A percentile compares a stretch with the other conserved stretches of the same genome.
Evolutionary conservation across 2,329 filamentous ascomycete species (phyloP).

Genomic region (Botrytis sinoallii): DNA sequence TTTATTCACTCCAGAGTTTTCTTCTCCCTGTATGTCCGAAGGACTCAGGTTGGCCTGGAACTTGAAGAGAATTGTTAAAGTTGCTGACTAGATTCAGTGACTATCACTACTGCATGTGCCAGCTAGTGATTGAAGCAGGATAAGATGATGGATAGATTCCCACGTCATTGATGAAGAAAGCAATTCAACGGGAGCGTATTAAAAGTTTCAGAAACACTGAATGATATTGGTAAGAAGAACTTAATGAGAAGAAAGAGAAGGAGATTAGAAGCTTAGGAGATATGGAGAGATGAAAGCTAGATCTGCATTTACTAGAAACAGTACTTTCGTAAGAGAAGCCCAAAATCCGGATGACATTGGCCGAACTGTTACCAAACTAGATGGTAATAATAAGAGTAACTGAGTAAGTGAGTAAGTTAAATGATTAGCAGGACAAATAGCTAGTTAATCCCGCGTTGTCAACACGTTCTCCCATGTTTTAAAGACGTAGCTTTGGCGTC

Average conservation of each 20-base stretch:
- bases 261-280: constrained; percentile 8
- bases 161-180: constrained; percentile 35
- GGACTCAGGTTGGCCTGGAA: not conserved
- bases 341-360: not conserved
- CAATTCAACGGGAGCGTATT: not conserved
- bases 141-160: constrained; percentile 32
- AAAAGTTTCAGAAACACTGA: not conserved
- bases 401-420: not conserved
- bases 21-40: not conserved
- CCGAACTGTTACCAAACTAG: not conserved
- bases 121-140: constrained; percentile 36
- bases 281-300: constrained; percentile 20
- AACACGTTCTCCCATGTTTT: constrained; percentile 5
- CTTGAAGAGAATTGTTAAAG: not conserved
- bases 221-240: constrained; percentile 1
- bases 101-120: constrained; percentile 30
- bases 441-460: constrained; percentile 2
- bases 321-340: not conserved
- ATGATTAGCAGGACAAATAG: constrained; percentile 4
- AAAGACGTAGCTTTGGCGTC: constrained; percentile 2
- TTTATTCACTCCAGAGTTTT: not conserved
- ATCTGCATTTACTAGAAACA: constrained; percentile 21
- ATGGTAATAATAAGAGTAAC: not conserved
- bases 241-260: not conserved
- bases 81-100: constrained; percentile 25